A percentile compares a stretch with the other conserved stretches of the same genome.
Conservation (phyloP, 176 grass and related monocot species). For the Carex myosuroides region DNA sequence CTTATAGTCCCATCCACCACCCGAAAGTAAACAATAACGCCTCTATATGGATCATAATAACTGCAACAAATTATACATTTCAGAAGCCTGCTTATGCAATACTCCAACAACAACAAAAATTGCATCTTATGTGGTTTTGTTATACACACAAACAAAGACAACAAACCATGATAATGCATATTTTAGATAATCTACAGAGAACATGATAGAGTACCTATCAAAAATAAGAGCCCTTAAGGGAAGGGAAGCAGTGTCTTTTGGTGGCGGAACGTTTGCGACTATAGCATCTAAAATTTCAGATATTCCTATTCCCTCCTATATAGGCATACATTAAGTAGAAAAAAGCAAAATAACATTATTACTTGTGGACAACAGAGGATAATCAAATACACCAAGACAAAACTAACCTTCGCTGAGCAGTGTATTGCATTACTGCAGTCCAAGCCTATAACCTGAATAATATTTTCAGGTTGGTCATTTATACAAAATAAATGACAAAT, state of each 20-base stretch:
- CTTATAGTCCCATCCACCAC: constrained; percentile 76
- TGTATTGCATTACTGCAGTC: constrained; percentile 85
- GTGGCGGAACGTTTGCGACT: constrained; percentile 68
- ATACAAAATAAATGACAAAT: constrained; percentile 5
- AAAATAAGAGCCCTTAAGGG: constrained; percentile 98
- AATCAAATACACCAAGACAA: constrained; percentile 11
- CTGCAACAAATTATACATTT: constrained; percentile 44
- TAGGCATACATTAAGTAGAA: constrained; percentile 19
- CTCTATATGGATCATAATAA: constrained; percentile 97
- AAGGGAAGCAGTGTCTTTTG: constrained; percentile 56
- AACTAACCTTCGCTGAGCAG: constrained; percentile 92
- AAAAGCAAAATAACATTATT: constrained; percentile 6
- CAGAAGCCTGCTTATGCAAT: constrained; percentile 18
- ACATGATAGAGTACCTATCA: constrained; percentile 58
- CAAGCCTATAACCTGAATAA: constrained; percentile 78
- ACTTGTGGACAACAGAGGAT: neutral
- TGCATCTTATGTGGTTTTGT: neutral
- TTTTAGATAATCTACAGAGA: neutral
- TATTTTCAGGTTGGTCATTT: neutral
- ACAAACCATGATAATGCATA: constrained; percentile 1
- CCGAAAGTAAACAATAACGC: constrained; percentile 96
- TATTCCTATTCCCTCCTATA: constrained; percentile 95
- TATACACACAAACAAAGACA: neutral
- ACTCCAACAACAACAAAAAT: constrained; percentile 11
- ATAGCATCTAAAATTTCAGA: constrained; percentile 85